These are phyloP conservation scores for Cinnamomum micranthum DNA, from an alignment of 164 flowering plant species.

Conservation along the genomic window DNA sequence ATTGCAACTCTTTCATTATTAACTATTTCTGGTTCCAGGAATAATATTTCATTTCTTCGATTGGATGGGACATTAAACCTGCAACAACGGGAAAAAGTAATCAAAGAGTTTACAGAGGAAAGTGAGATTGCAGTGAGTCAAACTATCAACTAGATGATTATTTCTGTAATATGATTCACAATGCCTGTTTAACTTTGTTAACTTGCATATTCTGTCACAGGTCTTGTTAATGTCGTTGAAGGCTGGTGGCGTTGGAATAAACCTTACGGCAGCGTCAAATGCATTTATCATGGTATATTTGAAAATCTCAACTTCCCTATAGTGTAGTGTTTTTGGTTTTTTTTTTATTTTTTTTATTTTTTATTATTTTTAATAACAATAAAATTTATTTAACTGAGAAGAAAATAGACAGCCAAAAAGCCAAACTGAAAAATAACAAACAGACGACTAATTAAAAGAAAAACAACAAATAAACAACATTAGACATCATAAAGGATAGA, in stretches of 20 bases:
- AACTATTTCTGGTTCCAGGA: conserved; percentile 35
- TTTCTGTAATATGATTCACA: not conserved
- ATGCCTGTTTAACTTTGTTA: not conserved
- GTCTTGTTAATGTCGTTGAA: conserved; percentile 89
- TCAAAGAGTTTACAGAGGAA: conserved; percentile 85
- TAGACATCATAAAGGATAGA: too few relatives aligned
- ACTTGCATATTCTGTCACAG: conserved; percentile 30
- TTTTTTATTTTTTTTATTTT: too few relatives aligned
- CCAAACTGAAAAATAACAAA: too few relatives aligned
- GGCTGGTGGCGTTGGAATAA: conserved; percentile 99
- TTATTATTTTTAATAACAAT: too few relatives aligned
- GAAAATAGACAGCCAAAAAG: too few relatives aligned
- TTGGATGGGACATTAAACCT: conserved; percentile 90
- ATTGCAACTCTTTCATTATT: not conserved
- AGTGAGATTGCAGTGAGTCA: conserved; percentile 56
- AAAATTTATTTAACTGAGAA: too few relatives aligned
- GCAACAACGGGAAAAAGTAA: conserved; percentile 85
- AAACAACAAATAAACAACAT: too few relatives aligned
- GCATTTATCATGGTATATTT: conserved; percentile 84
- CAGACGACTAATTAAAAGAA: too few relatives aligned
- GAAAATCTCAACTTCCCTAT: not conserved
- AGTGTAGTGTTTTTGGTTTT: not conserved
- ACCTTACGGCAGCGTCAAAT: conserved; percentile 90
- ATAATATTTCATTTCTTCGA: conserved; percentile 68
- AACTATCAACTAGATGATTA: not conserved